These are phyloP conservation scores for Triticum aestivum DNA, from an alignment of 176 grass and related monocot genomes.

Conservation along the genomic window DNA sequence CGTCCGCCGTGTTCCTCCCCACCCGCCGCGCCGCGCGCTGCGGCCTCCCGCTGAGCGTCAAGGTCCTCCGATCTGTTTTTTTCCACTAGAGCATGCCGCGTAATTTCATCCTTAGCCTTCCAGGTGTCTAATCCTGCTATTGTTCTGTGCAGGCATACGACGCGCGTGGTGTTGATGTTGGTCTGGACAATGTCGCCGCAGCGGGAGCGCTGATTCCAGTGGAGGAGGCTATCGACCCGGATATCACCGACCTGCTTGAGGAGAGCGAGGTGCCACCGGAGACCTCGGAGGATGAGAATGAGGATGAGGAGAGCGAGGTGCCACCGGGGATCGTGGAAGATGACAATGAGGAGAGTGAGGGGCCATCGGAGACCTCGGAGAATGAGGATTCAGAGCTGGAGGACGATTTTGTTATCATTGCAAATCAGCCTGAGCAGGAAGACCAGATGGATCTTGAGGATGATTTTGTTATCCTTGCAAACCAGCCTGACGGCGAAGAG, in stretches of 20 bases:
- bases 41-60: constrained; percentile 55
- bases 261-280: constrained; percentile 20
- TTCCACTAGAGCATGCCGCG: not conserved
- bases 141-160: constrained; percentile 58
- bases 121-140: not conserved
- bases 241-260: constrained; percentile 60
- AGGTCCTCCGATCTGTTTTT: constrained; percentile 40
- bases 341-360: not conserved
- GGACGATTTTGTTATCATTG: constrained; percentile 80
- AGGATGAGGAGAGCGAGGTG: constrained; percentile 10
- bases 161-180: constrained; percentile 42
- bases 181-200: not conserved
- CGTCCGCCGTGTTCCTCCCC: constrained; percentile 55
- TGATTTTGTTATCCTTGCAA: constrained; percentile 76
- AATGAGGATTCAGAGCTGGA: constrained; percentile 19
- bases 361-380: not conserved
- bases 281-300: too few species aligned
- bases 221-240: constrained; percentile 55
- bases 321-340: not conserved
- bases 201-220: not conserved
- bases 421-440: constrained; percentile 51
- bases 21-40: constrained; percentile 43
- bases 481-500: constrained; percentile 21
- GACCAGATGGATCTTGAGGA: constrained; percentile 56
- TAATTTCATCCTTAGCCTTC: not conserved